Evolutionary conservation across 768 basidiomycete genomes (phyloP), one percentile per base, ranked within the genome.

Genomic region (Leccinellum rugosiceps): DNA sequence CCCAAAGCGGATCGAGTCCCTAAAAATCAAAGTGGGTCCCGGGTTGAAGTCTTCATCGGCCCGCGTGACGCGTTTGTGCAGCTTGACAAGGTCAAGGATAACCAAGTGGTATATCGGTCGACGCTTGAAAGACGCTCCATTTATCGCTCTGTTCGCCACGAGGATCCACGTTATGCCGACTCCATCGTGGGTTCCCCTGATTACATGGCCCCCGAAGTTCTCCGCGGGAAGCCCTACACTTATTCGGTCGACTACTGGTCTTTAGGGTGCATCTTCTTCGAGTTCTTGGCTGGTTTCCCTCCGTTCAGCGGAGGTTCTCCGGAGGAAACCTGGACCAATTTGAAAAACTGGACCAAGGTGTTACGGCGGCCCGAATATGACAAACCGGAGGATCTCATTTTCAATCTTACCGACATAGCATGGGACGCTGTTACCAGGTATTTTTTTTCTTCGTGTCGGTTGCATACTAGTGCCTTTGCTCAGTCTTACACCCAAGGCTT

Each of bases 211-310:
- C 90, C 92, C 0, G 92, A 94, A 68, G 94, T 98, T 21, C 82
- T 98, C 25, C 85, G 95, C 28, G 96, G 91, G 34, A 94, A 94
- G 73, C 90, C 94, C 0, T 99, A 99, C 74, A 88, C 89, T 1
- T 98, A 90, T 72, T 92, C 92, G 0, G 97, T 98, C 49, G 97
- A 99, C 74, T 98, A 90, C 65, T 98, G 97, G 97, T 96, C 94
- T 1, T 82, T 99, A 8, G 97, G 97, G 6, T 98, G 97, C 72
- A 98, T 99, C 65, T 77, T 99, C 25, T 99, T 98, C 75, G 97
- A 99, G 76, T 95, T 96, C 72, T 78, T 96, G 15, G 90, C 93
- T 1, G 96, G 97, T 26, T 99, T 97, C 76, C 97, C 97, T 13
- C 97, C 97, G 2, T 99, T 99, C 77, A 97, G 92, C 48, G 97